These are phyloP conservation scores for Lactarius sanguifluus DNA, from an alignment of 768 basidiomycete species.

Conservation along the genomic window DNA sequence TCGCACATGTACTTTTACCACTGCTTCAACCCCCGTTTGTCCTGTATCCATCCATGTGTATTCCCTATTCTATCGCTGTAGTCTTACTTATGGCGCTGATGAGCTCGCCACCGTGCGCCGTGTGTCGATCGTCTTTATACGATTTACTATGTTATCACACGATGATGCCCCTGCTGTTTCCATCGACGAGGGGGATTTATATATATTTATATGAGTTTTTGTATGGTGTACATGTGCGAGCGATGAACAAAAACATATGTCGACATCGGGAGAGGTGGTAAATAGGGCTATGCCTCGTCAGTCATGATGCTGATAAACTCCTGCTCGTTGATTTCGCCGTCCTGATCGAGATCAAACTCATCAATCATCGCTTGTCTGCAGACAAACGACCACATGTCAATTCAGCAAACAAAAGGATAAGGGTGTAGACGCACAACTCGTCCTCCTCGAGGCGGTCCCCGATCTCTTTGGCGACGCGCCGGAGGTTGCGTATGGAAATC, in stretches of 20 bases:
- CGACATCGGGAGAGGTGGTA: constrained; percentile 16
- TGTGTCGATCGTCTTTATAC: constrained; percentile 20
- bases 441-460: constrained; percentile 95
- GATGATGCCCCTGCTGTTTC: background rate
- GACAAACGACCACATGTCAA: background rate
- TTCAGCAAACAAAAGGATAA: constrained; percentile 18
- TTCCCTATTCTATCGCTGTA: constrained; percentile 31
- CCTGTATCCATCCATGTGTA: constrained; percentile 29
- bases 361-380: constrained; percentile 99
- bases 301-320: constrained; percentile 98
- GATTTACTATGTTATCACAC: constrained; percentile 15
- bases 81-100: constrained; percentile 24
- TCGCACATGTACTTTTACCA: constrained; percentile 30
- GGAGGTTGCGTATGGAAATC: constrained; percentile 86
- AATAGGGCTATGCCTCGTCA: constrained; percentile 65
- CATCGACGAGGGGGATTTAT: background rate
- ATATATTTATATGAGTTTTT: background rate
- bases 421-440: constrained; percentile 71
- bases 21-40: constrained; percentile 7
- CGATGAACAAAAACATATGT: constrained; percentile 9
- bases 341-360: constrained; percentile 98
- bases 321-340: constrained; percentile 94
- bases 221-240: constrained; percentile 6
- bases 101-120: background rate
- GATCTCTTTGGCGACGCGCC: constrained; percentile 94